Percentiles rank a stretch among this genome's conserved stretches.
phyloP scores from a whole-genome alignment of 2,329 filamentous ascomycete species.

The Sporothrix phasma region DNA sequence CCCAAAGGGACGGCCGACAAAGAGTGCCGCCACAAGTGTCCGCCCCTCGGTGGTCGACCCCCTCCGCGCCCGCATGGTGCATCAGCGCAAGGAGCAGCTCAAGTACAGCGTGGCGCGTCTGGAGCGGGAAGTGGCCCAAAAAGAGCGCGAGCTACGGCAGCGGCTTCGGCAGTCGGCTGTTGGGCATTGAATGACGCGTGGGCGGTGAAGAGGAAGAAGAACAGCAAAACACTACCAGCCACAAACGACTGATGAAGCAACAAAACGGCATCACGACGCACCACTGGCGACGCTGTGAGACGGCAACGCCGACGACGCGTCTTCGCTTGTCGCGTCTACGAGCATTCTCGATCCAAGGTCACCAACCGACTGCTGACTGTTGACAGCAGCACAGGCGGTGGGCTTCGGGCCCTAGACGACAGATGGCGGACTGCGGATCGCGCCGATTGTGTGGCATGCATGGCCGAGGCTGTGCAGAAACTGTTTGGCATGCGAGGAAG shows the following conservation, averaged over 20 bases:
- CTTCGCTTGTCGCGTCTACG: too few species aligned
- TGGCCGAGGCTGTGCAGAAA: not conserved
- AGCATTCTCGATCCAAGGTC: too few species aligned
- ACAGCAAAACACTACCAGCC: too few species aligned
- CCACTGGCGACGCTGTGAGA: too few species aligned
- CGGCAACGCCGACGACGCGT: too few species aligned
- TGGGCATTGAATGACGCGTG: not conserved
- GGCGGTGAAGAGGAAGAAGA: not conserved
- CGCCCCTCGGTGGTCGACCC: conserved; percentile 28
- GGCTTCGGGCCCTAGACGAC: too few species aligned
- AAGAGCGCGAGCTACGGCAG: conserved; percentile 49
- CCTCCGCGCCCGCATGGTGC: conserved; percentile 49
- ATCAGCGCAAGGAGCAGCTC: conserved; percentile 74
- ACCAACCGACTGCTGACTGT: too few species aligned
- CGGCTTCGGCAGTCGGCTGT: conserved; percentile 26
- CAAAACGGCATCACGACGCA: too few species aligned
- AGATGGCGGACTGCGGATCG: not conserved
- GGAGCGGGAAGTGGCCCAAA: conserved; percentile 76
- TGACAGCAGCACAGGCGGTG: too few species aligned
- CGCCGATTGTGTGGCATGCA: not conserved
- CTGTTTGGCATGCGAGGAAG: not conserved
- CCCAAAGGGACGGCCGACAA: too few species aligned
- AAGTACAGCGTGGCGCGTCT: conserved; percentile 79
- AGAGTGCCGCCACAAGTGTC: too few species aligned
- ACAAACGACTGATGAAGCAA: too few species aligned